phyloP scores from a whole-genome alignment of 208 protist genomes.

The Crithidia expoeki region DNA sequence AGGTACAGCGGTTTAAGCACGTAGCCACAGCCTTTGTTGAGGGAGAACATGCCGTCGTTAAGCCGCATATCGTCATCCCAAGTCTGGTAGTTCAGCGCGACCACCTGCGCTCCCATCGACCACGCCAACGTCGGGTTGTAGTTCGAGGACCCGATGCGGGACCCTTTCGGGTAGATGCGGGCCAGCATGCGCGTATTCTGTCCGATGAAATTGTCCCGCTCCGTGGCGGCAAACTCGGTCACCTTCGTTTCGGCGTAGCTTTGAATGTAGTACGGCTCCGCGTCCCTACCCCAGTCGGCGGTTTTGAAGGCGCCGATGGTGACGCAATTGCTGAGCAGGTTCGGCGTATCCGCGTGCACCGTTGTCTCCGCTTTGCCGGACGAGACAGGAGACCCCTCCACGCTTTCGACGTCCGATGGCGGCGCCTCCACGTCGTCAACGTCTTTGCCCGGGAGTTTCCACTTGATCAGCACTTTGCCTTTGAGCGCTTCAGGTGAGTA shows the following conservation, averaged over 20 bases:
- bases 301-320: slow-evolving; percentile 54
- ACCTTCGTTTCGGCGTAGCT: slow-evolving; percentile 65
- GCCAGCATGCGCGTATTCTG: slow-evolving; percentile 75
- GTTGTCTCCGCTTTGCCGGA: slow-evolving; percentile 17
- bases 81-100: slow-evolving; percentile 93
- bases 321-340: slow-evolving; percentile 45
- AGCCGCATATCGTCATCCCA: slow-evolving; percentile 64
- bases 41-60: slow-evolving; percentile 88
- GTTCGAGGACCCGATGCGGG: slow-evolving; percentile 91
- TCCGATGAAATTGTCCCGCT: slow-evolving; percentile 35
- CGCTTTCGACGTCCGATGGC: slow-evolving; percentile 7
- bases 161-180: slow-evolving; percentile 93
- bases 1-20: slow-evolving; percentile 91
- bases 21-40: slow-evolving; percentile 94
- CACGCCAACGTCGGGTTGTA: slow-evolving; percentile 89
- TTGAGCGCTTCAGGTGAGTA: slow-evolving; percentile 59
- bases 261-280: slow-evolving; percentile 56
- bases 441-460: slow-evolving; percentile 43
- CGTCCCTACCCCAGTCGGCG: slow-evolving; percentile 48
- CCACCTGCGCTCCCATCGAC: slow-evolving; percentile 85
- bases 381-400: background rate
- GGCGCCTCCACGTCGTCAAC: slow-evolving; percentile 33
- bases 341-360: slow-evolving; percentile 23
- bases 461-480: slow-evolving; percentile 71
- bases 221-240: slow-evolving; percentile 28